Conservation (phyloP, 2,329 filamentous ascomycete species). For the Verticillium nubilum region DNA sequence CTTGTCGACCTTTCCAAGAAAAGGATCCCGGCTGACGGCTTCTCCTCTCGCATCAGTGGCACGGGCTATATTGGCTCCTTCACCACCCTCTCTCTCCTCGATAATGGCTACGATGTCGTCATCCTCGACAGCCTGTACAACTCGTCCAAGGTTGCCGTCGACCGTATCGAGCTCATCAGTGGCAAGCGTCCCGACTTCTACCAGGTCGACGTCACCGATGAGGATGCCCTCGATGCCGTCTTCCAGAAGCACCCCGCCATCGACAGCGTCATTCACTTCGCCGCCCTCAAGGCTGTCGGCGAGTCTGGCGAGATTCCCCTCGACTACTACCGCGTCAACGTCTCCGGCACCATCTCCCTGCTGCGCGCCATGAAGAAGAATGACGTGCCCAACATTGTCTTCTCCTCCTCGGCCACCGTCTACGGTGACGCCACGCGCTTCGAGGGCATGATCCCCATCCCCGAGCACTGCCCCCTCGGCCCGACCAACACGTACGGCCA, state of each 20-base stretch:
- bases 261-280: constrained; percentile 98
- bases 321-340: constrained; percentile 97
- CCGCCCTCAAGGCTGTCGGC: constrained; percentile 95
- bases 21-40: neutral
- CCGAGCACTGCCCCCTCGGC: constrained; percentile 91
- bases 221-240: constrained; percentile 75
- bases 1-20: neutral
- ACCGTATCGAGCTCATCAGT: constrained; percentile 90
- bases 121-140: constrained; percentile 97
- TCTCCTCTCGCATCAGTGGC: constrained; percentile 53
- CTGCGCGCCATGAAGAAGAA: constrained; percentile 82
- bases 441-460: constrained; percentile 97
- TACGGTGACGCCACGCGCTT: constrained; percentile 97
- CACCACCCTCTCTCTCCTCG: constrained; percentile 83
- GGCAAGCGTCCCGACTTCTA: constrained; percentile 84
- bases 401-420: constrained; percentile 95
- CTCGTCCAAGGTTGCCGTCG: constrained; percentile 83
- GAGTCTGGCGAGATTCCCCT: constrained; percentile 91
- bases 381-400: constrained; percentile 95
- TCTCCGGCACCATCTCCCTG: constrained; percentile 83
- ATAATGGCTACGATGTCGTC: constrained; percentile 94
- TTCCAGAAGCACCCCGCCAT: constrained; percentile 88
- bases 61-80: constrained; percentile 99
- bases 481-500: constrained; percentile 97
- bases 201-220: constrained; percentile 83